Base-by-base conservation (phyloP, 2,329 filamentous ascomycete species). In the Endothia cerciana region DNA sequence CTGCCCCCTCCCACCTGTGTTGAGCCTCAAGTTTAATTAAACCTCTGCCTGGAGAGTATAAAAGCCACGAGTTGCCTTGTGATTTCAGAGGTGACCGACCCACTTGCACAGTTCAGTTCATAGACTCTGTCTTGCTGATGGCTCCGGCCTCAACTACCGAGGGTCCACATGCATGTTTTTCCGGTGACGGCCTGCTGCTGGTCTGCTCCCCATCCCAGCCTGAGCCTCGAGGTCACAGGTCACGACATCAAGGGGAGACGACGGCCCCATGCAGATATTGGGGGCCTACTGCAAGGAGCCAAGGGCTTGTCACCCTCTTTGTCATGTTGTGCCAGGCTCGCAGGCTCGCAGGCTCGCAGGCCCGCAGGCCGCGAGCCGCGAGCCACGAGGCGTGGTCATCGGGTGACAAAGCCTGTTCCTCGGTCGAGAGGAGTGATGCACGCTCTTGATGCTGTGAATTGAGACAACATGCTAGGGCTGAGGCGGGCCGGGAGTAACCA, bases 21-120 rank as follows among this genome's bases (percentile, higher is more conserved):
- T 55, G 51, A 55, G 51, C 51, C 51, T 55, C 51, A 55, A 55
- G 51, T 55, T 13, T 55, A 28, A 28, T 53, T 30, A 30, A 30
- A 53, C 47, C 25, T 51, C 47, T 53, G 47, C 47, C 25, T 28
- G 19, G n/a, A n/a, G 10, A 22, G n/a, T 11, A 51, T 25, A 22
- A 49, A 49, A 13, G 3, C 49, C 28, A 3, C 17, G 3, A 15
- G 4, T 25, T 53, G 41, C 6, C 8, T 17, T 45, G 19, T 7
- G n/a, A 7, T 45, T 45, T 45, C 8, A 45, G 7, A 22, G n/a
- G n/a, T 19, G n/a, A n/a, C n/a, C 10, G n/a, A 36, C 33, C 33
- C n/a, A n/a, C n/a, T 36, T 36, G 33, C 33, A 10, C 10, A 36
- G 33, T 6, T 36, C 10, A 36, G 33, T 5, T 36, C 6, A 36